phyloP scores from a whole-genome alignment of 2,329 filamentous ascomycete species.

The Colletotrichum chrysophilum region DNA sequence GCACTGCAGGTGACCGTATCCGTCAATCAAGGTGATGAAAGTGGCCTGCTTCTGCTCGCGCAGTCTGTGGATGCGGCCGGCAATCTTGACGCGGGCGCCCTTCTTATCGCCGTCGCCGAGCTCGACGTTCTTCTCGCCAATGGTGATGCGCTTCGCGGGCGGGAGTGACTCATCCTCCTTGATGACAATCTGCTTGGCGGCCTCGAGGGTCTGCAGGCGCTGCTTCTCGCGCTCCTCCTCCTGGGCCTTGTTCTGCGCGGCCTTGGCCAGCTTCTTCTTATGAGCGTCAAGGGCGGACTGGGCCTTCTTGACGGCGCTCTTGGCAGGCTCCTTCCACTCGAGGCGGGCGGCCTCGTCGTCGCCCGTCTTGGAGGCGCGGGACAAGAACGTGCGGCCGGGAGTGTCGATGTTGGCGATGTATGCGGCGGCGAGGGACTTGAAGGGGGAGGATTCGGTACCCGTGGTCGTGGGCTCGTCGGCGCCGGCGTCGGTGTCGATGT shows the following conservation, averaged over 20 bases:
- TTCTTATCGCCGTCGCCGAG: constrained; percentile 62
- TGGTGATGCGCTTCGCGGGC: constrained; percentile 75
- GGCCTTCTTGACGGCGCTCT: constrained; percentile 86
- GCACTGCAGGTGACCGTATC: constrained; percentile 85
- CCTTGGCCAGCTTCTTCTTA: constrained; percentile 85
- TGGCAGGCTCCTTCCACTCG: constrained; percentile 82
- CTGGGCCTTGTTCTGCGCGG: constrained; percentile 72
- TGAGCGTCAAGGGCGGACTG: constrained; percentile 75
- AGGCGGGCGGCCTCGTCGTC: constrained; percentile 69
- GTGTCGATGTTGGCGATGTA: constrained; percentile 72
- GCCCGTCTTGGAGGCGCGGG: constrained; percentile 70
- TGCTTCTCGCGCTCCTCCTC: constrained; percentile 71
- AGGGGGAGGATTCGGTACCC: constrained; percentile 76
- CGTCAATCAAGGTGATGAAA: constrained; percentile 86
- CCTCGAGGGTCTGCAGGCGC: constrained; percentile 68
- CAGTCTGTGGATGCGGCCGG: constrained; percentile 82
- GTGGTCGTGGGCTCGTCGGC: constrained; percentile 70
- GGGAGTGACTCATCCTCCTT: constrained; percentile 75
- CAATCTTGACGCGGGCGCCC: constrained; percentile 79
- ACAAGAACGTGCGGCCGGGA: constrained; percentile 66
- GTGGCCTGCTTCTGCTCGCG: constrained; percentile 83
- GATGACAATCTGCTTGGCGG: constrained; percentile 77
- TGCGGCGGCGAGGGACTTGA: constrained; percentile 81
- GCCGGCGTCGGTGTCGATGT: constrained; percentile 83
- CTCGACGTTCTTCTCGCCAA: constrained; percentile 72